Evolutionary conservation across 2,329 filamentous ascomycete genomes (phyloP).

Genomic region (Fusarium sp.): DNA sequence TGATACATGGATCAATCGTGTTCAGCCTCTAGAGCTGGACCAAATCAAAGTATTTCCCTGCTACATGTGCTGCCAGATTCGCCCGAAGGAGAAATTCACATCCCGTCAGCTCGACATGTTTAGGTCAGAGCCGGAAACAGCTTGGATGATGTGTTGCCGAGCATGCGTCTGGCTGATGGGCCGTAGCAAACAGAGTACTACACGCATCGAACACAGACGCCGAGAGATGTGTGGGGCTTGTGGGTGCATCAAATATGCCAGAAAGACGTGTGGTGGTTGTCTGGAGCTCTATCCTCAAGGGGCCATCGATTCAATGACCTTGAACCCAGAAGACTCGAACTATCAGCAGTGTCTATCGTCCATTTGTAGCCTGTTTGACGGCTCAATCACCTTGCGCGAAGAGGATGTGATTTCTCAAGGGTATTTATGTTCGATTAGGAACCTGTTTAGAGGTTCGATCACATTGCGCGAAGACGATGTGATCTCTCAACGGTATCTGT

Average conservation of each 20-base stretch:
- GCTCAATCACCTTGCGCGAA: not conserved
- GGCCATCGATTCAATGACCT: not conserved
- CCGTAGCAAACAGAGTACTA: not conserved
- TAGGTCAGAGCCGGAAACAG: not conserved
- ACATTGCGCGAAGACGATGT: not conserved
- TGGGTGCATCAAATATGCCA: slow-evolving; percentile 18
- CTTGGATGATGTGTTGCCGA: slow-evolving; percentile 32
- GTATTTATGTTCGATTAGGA: no score
- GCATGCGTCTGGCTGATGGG: slow-evolving; percentile 17
- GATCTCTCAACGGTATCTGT: no score
- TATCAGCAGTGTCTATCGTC: not conserved
- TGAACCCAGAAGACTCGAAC: not conserved
- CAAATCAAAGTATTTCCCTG: slow-evolving; percentile 13
- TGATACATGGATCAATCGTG: slow-evolving; percentile 18
- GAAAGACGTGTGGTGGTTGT: slow-evolving; percentile 25
- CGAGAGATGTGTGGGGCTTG: slow-evolving; percentile 27
- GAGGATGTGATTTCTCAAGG: no score
- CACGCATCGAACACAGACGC: slow-evolving; percentile 12
- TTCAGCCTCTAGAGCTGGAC: not conserved
- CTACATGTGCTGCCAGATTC: slow-evolving; percentile 28
- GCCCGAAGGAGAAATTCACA: slow-evolving; percentile 11
- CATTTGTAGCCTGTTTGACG: not conserved
- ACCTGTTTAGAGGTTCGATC: not conserved
- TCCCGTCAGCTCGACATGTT: not conserved
- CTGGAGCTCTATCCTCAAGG: slow-evolving; percentile 31